A percentile compares a stretch with the other conserved stretches of the same genome.
Evolutionary conservation across 2,329 filamentous ascomycete genomes (phyloP).

Genomic region (Neonectria neomacrospora): DNA sequence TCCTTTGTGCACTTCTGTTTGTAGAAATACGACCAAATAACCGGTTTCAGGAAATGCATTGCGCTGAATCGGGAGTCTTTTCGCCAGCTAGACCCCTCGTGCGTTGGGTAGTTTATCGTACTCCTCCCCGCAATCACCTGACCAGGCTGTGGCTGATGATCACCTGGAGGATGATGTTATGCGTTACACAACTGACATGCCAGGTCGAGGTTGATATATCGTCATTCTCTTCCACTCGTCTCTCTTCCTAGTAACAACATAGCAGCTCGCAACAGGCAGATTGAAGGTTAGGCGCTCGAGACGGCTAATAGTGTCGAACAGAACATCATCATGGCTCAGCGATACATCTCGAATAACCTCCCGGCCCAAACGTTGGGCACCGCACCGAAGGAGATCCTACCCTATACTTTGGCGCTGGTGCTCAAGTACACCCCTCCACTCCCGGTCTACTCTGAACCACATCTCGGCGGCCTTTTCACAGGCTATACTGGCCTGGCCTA

Average conservation of each 20-base stretch:
- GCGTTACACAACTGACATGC: constrained; percentile 30
- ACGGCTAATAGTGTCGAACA: constrained; percentile 15
- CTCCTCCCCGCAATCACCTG: constrained; percentile 31
- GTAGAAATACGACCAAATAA: background rate
- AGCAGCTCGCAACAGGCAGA: constrained; percentile 3
- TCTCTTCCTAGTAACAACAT: background rate
- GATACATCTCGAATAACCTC: constrained; percentile 51
- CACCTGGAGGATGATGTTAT: constrained; percentile 36
- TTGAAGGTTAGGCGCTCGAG: constrained; percentile 7
- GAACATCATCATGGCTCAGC: constrained; percentile 39
- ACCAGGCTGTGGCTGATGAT: constrained; percentile 32
- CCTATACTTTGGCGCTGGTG: constrained; percentile 51
- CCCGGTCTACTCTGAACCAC: constrained; percentile 46
- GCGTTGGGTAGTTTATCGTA: constrained; percentile 33
- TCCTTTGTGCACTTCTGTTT: background rate
- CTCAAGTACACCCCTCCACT: constrained; percentile 52
- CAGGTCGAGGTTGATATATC: constrained; percentile 1
- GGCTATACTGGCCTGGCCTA: constrained; percentile 68
- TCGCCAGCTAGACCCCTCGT: constrained; percentile 13
- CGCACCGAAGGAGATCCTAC: constrained; percentile 46
- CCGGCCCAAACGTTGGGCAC: constrained; percentile 45
- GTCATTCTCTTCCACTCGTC: background rate
- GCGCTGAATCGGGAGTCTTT: background rate
- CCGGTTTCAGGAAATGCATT: background rate
- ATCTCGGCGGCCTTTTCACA: constrained; percentile 60